Evolutionary conservation across 2,329 filamentous ascomycete species (phyloP).

Genomic region (Metarhizium robertsii): DNA sequence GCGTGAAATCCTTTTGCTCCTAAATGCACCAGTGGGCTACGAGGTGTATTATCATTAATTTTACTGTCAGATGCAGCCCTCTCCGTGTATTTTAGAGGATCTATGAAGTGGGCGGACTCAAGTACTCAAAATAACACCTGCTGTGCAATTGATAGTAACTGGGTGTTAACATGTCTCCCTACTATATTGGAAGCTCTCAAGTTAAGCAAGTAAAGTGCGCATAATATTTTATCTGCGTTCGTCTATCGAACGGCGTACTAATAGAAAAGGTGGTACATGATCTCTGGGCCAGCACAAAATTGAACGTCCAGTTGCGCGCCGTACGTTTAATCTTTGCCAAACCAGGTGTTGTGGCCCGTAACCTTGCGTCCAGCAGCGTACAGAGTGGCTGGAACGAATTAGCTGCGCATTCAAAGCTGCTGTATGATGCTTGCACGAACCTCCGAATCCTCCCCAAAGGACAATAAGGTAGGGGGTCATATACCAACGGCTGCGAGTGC

Average conservation of each 20-base stretch:
- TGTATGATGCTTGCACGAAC: constrained; percentile 34
- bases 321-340: constrained; percentile 40
- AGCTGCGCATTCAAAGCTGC: background rate
- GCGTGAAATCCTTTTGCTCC: background rate
- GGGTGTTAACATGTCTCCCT: background rate
- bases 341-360: constrained; percentile 73
- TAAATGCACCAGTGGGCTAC: background rate
- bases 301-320: background rate
- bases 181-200: background rate
- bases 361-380: constrained; percentile 69
- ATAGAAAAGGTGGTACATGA: background rate
- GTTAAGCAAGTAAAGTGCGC: background rate
- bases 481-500: constrained; percentile 54
- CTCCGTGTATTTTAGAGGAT: background rate
- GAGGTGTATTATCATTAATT: background rate
- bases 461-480: constrained; percentile 60
- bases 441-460: constrained; percentile 52
- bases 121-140: background rate
- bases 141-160: background rate
- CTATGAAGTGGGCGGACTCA: background rate
- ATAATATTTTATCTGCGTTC: background rate
- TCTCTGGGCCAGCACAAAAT: background rate
- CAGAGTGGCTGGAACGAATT: constrained; percentile 37
- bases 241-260: background rate
- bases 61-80: background rate